These are phyloP conservation scores for Hymenoscyphus scutula DNA, from an alignment of 2,329 filamentous ascomycete genomes.

Conservation along the genomic window DNA sequence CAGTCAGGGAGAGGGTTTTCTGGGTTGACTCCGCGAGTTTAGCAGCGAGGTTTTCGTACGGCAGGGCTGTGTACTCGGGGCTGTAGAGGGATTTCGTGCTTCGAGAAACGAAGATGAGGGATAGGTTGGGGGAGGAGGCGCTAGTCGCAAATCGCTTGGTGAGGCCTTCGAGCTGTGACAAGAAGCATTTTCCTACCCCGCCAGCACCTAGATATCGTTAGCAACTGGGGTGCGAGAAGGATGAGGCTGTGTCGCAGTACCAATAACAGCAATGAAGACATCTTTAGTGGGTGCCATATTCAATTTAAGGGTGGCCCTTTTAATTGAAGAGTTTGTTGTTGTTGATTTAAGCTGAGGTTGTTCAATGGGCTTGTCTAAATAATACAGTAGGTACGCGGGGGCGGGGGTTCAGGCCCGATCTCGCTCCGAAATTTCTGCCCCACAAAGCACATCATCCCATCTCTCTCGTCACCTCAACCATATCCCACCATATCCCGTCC, in stretches of 20 bases:
- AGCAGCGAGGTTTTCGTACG: constrained; percentile 58
- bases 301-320: not conserved
- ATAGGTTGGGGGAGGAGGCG: constrained; percentile 52
- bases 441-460: too few species aligned
- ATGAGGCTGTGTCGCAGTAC: constrained; percentile 31
- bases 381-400: too few species aligned
- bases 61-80: constrained; percentile 66
- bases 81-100: constrained; percentile 80
- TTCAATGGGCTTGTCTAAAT: not conserved
- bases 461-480: too few species aligned
- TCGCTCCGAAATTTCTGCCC: too few species aligned
- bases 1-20: constrained; percentile 62
- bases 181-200: constrained; percentile 89
- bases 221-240: constrained; percentile 13
- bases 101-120: constrained; percentile 80
- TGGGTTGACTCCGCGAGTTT: constrained; percentile 63
- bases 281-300: constrained; percentile 31
- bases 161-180: constrained; percentile 73
- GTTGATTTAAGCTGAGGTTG: not conserved
- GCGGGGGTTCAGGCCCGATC: too few species aligned
- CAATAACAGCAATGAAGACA: constrained; percentile 46
- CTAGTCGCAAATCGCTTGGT: constrained; percentile 60
- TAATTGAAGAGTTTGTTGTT: not conserved
- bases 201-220: constrained; percentile 65
- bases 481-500: too few species aligned